Evolutionary conservation across 331 rosid genomes (phyloP), one percentile per base, ranked within the genome.

Genomic region (Pyrus hybrid): DNA sequence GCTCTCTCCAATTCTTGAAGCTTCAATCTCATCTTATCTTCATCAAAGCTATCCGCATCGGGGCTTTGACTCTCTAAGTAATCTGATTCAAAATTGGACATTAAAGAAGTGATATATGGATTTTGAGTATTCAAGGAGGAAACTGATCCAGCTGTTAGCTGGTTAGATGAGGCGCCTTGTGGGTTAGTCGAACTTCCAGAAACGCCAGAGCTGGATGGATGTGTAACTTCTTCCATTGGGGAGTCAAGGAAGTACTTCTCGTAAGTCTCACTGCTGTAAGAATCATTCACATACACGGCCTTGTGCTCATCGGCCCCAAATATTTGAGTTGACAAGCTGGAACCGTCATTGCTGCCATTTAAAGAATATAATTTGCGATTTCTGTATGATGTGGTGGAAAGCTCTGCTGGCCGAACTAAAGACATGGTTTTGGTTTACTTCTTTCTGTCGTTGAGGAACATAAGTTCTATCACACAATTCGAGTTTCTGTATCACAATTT

Each of bases 1-100:
- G 88, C 91, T 77, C 93, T 92, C 88, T 95, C 99, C 83, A 92
- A 63, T 83, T 92, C 97, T 79, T 88, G 91, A 69, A 95, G 88
- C 82, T 87, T 95, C 79, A 78, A 75, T 85, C 86, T 92, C 97
- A 92, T 86, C 80, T 69, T 78, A 77, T 73, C 86, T 60, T 84
- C 85, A 66, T 84, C 91, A 67, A 72, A 79, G 67, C 83, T 85
- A 57, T 74, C 72, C 4, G 77, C 76, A 77, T 80, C 96, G 5
- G 83, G 85, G 82, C 87, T 86, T 65, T 75, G 85, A 68, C 78
- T 87, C 71, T 94, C 92, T 54, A 90, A 76, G 81, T 76, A 80
- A 81, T 86, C 90, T 14, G 89, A 83, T 61, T 78, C 84, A 3
- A 76, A 82, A 63, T 80, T 84, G 53, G 89, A 77, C 67, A 28